phyloP scores from a whole-genome alignment of 2,329 filamentous ascomycete species.

The Fulvia fulva region DNA sequence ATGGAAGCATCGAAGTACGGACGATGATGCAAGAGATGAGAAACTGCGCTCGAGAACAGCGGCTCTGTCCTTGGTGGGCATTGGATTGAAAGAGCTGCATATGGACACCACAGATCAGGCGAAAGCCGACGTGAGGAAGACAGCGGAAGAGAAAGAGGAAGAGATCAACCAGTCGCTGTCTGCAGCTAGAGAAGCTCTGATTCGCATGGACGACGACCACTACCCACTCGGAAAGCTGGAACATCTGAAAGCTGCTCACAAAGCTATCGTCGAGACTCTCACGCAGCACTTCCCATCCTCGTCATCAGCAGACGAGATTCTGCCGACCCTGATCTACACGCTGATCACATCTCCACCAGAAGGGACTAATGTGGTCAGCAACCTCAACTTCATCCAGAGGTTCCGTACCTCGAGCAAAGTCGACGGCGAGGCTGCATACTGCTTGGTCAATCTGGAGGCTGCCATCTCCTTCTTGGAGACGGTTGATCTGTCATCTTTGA shows the following conservation, averaged over 20 bases:
- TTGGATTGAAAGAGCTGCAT: conserved; percentile 79
- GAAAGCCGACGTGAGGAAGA: conserved; percentile 55
- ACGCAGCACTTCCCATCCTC: conserved; percentile 63
- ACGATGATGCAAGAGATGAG: conserved; percentile 92
- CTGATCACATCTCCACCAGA: conserved; percentile 87
- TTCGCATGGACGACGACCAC: conserved; percentile 78
- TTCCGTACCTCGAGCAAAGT: conserved; percentile 84
- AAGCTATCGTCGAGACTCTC: conserved; percentile 86
- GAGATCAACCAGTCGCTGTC: conserved; percentile 71
- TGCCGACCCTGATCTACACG: conserved; percentile 94
- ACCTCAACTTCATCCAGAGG: conserved; percentile 88
- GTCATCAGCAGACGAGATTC: conserved; percentile 93
- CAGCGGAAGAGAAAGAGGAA: conserved; percentile 49
- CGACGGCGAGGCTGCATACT: conserved; percentile 92
- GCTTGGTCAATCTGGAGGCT: conserved; percentile 91
- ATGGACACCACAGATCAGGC: conserved; percentile 61
- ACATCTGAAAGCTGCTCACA: conserved; percentile 82
- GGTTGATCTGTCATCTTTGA: conserved; percentile 84
- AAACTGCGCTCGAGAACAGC: conserved; percentile 93
- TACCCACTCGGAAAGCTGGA: conserved; percentile 90
- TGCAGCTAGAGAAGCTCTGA: conserved; percentile 62
- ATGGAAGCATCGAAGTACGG: conserved; percentile 84
- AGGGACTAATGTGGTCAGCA: conserved; percentile 84
- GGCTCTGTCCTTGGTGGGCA: conserved; percentile 83
- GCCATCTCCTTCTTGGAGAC: conserved; percentile 92